Evolutionary conservation across 805 yeast genomes (phyloP), one percentile per base, ranked within the genome.

Genomic region (Hanseniaspora guilliermondii): DNA sequence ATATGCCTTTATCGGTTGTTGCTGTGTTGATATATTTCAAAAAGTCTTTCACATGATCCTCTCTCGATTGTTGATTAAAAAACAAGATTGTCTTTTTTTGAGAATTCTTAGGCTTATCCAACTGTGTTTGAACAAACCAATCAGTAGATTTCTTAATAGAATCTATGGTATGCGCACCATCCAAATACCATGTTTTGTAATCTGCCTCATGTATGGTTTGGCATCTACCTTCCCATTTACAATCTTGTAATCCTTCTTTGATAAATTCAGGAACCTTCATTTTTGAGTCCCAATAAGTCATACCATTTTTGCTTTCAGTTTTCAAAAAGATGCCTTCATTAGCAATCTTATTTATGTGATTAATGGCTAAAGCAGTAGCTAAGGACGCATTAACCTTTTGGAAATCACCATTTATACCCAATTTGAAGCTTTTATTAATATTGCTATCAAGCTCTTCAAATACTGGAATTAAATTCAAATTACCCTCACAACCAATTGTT

Each of bases 201-300:
- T 70, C 68, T 25, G 72, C 71, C 24, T 70, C 74, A 6, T 60
- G 57, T 32, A 87, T 67, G 1, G 79, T 74, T 69, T 94, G 97
- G 61, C 97, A 91, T 60, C 99, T 74, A 0, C 99, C 99, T n/a
- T 93, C 93, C 96, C 97, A 93, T 45, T 73, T 70, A 0, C 95
- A 85, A 2, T 68, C 56, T 50, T 74, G 78, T 38, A 91, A 71
- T 2, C 96, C 97, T 16, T 61, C 60, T 4, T 71, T 58, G 55
- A 83, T 78, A 58, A 70, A 68, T 14, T 68, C 70, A 0, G 85
- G 84, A 40, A 82, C 32, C 62, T 44, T 35, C 58, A 49, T 27
- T 22, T 30, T 30, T 6, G n/a, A 2, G 11, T 44, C 35, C 55
- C 55, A 50, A 7, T 36, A 7, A 6, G 59, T 14, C 60, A 62